phyloP scores from a whole-genome alignment of 306 rosid genomes.

The Ormosia semicastrata region DNA sequence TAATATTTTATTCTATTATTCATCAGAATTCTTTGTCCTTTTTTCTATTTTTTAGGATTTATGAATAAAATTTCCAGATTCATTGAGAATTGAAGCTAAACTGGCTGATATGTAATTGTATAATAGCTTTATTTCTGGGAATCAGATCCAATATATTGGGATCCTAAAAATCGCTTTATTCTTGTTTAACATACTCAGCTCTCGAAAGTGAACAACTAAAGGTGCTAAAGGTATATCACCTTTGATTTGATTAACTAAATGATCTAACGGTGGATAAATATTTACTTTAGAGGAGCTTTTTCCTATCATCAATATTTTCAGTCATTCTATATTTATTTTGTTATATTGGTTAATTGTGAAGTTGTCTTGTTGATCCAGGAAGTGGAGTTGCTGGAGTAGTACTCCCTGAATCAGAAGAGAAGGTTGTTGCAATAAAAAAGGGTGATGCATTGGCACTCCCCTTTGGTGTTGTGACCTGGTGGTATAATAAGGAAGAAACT shows the following conservation, averaged over 20 bases:
- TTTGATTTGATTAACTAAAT: too few species aligned
- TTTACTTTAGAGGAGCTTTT: too few species aligned
- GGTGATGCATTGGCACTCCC: conserved; percentile 90
- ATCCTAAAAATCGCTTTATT: background rate
- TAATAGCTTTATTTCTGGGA: background rate
- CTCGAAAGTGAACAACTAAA: too few species aligned
- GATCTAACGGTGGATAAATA: too few species aligned
- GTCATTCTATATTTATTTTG: background rate
- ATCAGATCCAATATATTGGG: background rate
- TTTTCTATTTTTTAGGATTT: background rate
- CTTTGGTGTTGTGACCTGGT: conserved; percentile 84
- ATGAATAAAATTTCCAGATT: background rate
- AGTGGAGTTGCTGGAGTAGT: conserved; percentile 65
- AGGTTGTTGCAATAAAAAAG: conserved; percentile 69
- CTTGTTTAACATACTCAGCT: too few species aligned
- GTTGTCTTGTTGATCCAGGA: conserved; percentile 34
- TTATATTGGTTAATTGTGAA: background rate
- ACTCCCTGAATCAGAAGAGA: conserved; percentile 72
- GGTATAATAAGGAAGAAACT: conserved; percentile 69
- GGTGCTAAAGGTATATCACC: too few species aligned
- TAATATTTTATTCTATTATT: background rate
- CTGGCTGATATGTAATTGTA: background rate
- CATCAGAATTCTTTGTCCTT: background rate
- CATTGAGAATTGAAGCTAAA: background rate
- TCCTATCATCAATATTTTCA: background rate